Conservation (phyloP, 192 early-diverging fungal genomes). For the Entrophospora sp. region DNA sequence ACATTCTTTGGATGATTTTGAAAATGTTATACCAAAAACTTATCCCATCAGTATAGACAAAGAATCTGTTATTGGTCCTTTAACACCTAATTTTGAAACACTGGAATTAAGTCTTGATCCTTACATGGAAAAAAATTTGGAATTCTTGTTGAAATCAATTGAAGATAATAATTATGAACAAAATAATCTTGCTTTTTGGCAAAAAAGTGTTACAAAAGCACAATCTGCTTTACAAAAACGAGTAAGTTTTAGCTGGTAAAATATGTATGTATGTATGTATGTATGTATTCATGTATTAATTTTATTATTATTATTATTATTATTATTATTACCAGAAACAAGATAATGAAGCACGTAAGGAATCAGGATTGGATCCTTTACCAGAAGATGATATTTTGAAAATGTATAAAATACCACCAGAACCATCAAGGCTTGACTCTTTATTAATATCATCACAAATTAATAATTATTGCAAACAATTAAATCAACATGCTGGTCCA, state of each 20-base stretch:
- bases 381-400: constrained; percentile 73
- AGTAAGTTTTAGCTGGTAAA: constrained; percentile 37
- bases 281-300: not conserved
- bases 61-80: constrained; percentile 36
- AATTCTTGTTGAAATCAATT: constrained; percentile 69
- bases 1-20: constrained; percentile 52
- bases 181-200: constrained; percentile 92
- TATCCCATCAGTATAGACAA: constrained; percentile 29
- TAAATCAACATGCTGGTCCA: constrained; percentile 90
- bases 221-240: constrained; percentile 49
- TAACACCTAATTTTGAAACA: constrained; percentile 54
- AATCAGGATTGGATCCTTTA: constrained; percentile 56
- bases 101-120: constrained; percentile 78
- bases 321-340: constrained; percentile 43
- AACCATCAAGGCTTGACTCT: constrained; percentile 86
- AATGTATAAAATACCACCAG: constrained; percentile 62
- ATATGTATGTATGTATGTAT: not conserved
- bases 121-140: constrained; percentile 81
- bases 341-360: constrained; percentile 64
- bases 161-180: constrained; percentile 89
- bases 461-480: constrained; percentile 85
- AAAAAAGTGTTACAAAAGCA: constrained; percentile 73
- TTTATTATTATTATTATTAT: not conserved
- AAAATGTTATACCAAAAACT: constrained; percentile 48
- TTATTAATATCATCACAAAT: constrained; percentile 87